Evolutionary conservation across 225 moss, liverwort and hornwort species (phyloP).

Genomic region (Anthoceros angustus): DNA sequence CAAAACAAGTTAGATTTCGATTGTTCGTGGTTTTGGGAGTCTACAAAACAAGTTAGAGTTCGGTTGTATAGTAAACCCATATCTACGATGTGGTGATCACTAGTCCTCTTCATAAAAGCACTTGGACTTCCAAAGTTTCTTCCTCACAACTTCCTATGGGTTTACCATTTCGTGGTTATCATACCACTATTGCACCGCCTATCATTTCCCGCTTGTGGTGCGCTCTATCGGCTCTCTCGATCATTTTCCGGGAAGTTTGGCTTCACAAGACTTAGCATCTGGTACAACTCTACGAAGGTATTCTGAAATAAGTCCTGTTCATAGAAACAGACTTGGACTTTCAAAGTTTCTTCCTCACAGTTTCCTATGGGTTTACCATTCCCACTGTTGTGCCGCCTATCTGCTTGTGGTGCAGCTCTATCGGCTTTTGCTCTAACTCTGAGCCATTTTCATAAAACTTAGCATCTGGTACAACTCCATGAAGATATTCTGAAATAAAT

Average conservation of each 20-base stretch:
- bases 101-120: neutral
- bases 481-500: slow-evolving; percentile 88
- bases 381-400: too few species aligned
- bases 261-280: slow-evolving; percentile 61
- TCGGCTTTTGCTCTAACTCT: slow-evolving; percentile 16
- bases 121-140: neutral
- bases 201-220: too few species aligned
- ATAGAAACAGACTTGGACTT: neutral
- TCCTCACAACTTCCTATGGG: neutral
- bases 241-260: slow-evolving; percentile 11
- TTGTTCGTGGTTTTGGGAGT: too few species aligned
- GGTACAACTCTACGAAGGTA: slow-evolving; percentile 83
- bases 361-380: neutral
- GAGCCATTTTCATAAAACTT: slow-evolving; percentile 45
- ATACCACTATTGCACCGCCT: too few species aligned
- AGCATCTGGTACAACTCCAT: slow-evolving; percentile 73
- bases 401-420: slow-evolving; percentile 13
- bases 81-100: neutral
- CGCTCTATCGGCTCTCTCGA: slow-evolving; percentile 16
- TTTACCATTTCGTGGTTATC: neutral
- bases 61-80: neutral
- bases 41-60: neutral
- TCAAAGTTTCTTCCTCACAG: neutral
- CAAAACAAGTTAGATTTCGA: neutral
- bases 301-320: slow-evolving; percentile 44